A percentile compares a stretch with the other conserved stretches of the same genome.
Conservation (phyloP, 164 flowering plant genomes). For the Nymphaea colorata region DNA sequence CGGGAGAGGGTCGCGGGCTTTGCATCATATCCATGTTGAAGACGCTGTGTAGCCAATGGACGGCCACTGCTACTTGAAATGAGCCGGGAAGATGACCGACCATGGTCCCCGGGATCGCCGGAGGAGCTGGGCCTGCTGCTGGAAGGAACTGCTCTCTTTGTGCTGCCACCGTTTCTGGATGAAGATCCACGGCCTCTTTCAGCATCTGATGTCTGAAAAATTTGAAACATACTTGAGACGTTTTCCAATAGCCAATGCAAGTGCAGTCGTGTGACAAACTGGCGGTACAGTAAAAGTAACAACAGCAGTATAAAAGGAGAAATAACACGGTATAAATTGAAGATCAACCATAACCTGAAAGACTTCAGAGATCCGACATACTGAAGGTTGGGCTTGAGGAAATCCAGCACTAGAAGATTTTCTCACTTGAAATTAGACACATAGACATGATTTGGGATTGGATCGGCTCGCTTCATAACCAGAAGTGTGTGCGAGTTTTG, state of each 20-base stretch:
- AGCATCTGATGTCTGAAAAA: background rate
- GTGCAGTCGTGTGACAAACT: background rate
- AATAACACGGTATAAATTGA: background rate
- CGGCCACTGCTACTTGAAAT: constrained; percentile 20
- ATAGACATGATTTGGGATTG: too few relatives aligned
- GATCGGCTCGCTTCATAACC: too few relatives aligned
- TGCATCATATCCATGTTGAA: constrained; percentile 17
- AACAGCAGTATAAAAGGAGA: background rate
- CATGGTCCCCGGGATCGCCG: constrained; percentile 13
- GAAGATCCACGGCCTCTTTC: constrained; percentile 15
- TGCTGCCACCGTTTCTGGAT: constrained; percentile 16
- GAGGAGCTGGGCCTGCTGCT: constrained; percentile 22
- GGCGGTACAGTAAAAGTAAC: background rate
- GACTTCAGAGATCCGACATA: too few relatives aligned
- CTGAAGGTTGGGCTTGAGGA: too few relatives aligned
- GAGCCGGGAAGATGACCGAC: constrained; percentile 9
- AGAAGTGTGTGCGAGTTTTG: too few relatives aligned
- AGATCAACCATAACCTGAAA: too few relatives aligned
- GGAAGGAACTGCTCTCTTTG: constrained; percentile 16
- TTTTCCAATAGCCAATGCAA: background rate
- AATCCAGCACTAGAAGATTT: too few relatives aligned
- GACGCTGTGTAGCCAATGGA: constrained; percentile 11
- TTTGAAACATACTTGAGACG: background rate
- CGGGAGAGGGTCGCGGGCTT: constrained; percentile 20
- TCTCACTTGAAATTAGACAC: too few relatives aligned